Conservation (phyloP, 2,329 filamentous ascomycete species). For the Sarocladiaceae sp. region DNA sequence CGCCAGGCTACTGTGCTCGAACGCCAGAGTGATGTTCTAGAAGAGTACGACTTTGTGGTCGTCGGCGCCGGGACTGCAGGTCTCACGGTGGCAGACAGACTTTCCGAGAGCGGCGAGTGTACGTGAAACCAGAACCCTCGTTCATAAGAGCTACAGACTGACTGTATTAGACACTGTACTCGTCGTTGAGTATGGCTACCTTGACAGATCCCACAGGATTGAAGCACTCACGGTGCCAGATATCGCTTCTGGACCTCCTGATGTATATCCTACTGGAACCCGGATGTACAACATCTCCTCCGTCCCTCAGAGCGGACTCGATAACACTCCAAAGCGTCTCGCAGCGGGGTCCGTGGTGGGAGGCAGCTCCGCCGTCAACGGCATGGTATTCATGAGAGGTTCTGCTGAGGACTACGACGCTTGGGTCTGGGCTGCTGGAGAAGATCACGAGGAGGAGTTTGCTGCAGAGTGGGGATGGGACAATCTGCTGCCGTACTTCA, state of each 20-base stretch:
- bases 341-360: conserved; percentile 19
- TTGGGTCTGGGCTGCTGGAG: conserved; percentile 17
- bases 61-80: conserved; percentile 8
- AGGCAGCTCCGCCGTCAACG: conserved; percentile 24
- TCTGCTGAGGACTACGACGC: conserved; percentile 22
- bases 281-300: conserved; percentile 22
- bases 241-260: conserved; percentile 6
- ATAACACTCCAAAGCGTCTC: conserved; percentile 15
- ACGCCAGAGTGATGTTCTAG: not conserved
- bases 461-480: conserved; percentile 22
- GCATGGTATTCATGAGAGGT: conserved; percentile 23
- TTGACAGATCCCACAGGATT: conserved; percentile 12
- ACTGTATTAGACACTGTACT: conserved; percentile 14
- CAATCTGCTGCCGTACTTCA: conserved; percentile 23
- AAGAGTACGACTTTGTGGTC: conserved; percentile 5
- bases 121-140: not conserved
- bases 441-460: conserved; percentile 8
- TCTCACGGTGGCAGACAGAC: conserved; percentile 7
- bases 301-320: conserved; percentile 17
- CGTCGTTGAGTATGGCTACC: conserved; percentile 17
- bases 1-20: not conserved
- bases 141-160: no score
- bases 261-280: conserved; percentile 17
- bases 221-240: conserved; percentile 8
- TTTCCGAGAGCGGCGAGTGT: conserved; percentile 7